Conservation (phyloP, 495 filamentous ascomycete species). For the Astrothelium subdiscretum region DNA sequence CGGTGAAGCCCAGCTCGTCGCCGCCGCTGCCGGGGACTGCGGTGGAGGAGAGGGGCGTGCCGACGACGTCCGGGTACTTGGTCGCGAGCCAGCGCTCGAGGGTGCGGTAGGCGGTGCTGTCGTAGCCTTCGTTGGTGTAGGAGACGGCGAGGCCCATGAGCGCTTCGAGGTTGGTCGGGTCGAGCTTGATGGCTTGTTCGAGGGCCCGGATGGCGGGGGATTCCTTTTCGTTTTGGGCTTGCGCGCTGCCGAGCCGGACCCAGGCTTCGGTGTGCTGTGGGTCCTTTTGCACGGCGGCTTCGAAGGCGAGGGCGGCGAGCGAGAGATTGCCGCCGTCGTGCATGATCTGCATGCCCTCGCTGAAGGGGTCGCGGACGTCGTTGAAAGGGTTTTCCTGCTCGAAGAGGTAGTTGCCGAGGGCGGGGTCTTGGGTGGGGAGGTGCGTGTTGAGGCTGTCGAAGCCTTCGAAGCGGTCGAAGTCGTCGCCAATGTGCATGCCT, state of each 20-base stretch:
- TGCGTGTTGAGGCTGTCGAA: constrained; percentile 52
- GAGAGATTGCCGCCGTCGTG: constrained; percentile 86
- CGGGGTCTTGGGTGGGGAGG: constrained; percentile 46
- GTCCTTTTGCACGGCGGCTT: constrained; percentile 86
- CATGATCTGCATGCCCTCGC: constrained; percentile 84
- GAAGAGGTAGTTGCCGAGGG: constrained; percentile 82
- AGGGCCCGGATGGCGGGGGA: constrained; percentile 94
- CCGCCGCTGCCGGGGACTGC: constrained; percentile 19
- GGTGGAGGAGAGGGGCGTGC: constrained; percentile 50
- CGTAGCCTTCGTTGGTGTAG: constrained; percentile 99
- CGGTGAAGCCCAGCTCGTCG: constrained; percentile 74
- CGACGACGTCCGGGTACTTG: constrained; percentile 77
- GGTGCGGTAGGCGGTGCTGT: constrained; percentile 89
- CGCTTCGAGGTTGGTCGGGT: constrained; percentile 74
- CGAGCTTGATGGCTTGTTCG: constrained; percentile 79
- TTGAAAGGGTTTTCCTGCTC: constrained; percentile 86
- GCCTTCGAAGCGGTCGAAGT: constrained; percentile 57
- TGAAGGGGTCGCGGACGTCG: constrained; percentile 65
- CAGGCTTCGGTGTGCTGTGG: constrained; percentile 81
- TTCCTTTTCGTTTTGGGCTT: constrained; percentile 98
- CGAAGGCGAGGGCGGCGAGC: constrained; percentile 89
- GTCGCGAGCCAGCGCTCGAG: constrained; percentile 90
- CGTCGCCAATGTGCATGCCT: constrained; percentile 53
- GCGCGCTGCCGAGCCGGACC: constrained; percentile 78
- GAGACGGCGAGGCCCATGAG: constrained; percentile 92